These are phyloP conservation scores for Crithidia bombi DNA, from an alignment of 208 protist species.

Conservation along the genomic window DNA sequence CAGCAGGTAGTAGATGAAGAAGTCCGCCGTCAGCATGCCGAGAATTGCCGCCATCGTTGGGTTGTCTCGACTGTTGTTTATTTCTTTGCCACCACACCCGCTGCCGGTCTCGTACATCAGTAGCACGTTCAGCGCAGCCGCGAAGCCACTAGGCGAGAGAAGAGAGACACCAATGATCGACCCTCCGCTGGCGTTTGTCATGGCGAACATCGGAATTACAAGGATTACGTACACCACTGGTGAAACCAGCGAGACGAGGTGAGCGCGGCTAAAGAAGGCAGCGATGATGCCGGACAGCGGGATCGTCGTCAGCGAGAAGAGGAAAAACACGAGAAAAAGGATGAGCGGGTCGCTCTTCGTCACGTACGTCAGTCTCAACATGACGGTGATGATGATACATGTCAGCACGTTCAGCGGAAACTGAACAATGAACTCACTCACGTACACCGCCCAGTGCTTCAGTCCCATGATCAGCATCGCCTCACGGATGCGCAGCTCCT, in stretches of 20 bases:
- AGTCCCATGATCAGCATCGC: conserved; percentile 87
- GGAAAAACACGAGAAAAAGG: conserved; percentile 58
- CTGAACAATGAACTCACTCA: conserved; percentile 46
- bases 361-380: conserved; percentile 20
- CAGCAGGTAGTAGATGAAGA: conserved; percentile 68
- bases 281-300: conserved; percentile 50
- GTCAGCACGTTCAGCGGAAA: conserved; percentile 43
- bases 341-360: conserved; percentile 15
- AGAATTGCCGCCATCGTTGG: conserved; percentile 50
- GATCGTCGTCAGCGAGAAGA: conserved; percentile 51
- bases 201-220: conserved; percentile 61
- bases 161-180: conserved; percentile 41
- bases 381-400: conserved; percentile 28
- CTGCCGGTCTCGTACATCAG: conserved; percentile 48
- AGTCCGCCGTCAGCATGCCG: conserved; percentile 44
- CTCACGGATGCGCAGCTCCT: conserved; percentile 79
- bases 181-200: conserved; percentile 35
- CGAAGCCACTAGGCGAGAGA: conserved; percentile 62
- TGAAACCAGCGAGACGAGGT: conserved; percentile 56
- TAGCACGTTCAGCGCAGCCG: conserved; percentile 49
- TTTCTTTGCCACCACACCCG: conserved; percentile 33
- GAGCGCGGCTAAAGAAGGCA: conserved; percentile 75
- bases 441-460: conserved; percentile 46
- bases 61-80: conserved; percentile 43
- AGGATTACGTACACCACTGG: conserved; percentile 79